phyloP scores from a whole-genome alignment of 768 basidiomycete genomes.

The Phaeolepiota aurea region DNA sequence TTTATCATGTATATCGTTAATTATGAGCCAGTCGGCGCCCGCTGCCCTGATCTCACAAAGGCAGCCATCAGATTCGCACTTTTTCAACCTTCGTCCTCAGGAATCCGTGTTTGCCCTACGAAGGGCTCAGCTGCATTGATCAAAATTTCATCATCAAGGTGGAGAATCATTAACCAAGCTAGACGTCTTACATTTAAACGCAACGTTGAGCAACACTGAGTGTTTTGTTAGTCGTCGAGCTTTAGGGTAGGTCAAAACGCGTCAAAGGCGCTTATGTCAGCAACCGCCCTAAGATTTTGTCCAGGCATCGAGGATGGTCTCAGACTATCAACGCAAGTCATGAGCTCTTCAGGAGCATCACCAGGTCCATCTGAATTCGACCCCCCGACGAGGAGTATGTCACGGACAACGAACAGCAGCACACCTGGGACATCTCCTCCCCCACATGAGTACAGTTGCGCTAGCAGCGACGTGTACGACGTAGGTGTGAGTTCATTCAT shows the following conservation, averaged over 20 bases:
- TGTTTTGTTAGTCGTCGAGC: neutral
- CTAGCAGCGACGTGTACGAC: neutral
- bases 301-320: neutral
- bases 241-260: conserved; percentile 1
- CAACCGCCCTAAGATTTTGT: neutral
- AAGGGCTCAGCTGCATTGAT: neutral
- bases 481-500: neutral
- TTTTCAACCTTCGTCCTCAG: neutral
- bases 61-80: neutral
- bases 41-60: too few relatives aligned
- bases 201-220: too few relatives aligned
- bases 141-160: neutral
- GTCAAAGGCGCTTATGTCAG: neutral
- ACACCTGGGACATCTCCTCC: neutral
- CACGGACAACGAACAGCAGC: neutral
- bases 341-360: neutral
- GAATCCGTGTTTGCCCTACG: neutral
- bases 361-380: neutral
- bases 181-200: neutral
- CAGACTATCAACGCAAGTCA: neutral
- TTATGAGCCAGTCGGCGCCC: too few relatives aligned
- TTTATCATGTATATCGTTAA: too few relatives aligned
- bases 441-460: neutral
- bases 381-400: neutral
- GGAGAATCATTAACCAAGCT: neutral